Evolutionary conservation across 2,329 filamentous ascomycete species (phyloP).

Genomic region (Penicillium occitanis): DNA sequence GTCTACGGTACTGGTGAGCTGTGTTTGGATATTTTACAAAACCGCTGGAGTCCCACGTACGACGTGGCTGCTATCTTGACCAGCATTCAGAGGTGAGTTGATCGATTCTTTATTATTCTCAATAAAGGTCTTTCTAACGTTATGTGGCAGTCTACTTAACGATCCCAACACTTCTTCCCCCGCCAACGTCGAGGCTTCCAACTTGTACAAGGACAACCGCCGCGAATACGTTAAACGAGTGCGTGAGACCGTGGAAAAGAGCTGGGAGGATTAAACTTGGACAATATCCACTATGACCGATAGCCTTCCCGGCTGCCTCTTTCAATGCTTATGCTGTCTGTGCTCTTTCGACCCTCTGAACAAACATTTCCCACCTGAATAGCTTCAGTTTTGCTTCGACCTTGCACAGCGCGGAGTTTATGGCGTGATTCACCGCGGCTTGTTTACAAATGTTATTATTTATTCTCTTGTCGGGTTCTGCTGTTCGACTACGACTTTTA

Average conservation of each 20-base stretch:
- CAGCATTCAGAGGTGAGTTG: slow-evolving; percentile 84
- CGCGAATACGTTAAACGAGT: slow-evolving; percentile 96
- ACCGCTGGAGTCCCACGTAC: slow-evolving; percentile 97
- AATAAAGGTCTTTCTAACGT: not conserved
- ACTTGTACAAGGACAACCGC: slow-evolving; percentile 96
- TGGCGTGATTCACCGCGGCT: slow-evolving; percentile 37
- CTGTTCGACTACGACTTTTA: not conserved
- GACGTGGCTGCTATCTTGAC: slow-evolving; percentile 96
- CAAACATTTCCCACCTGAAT: not conserved
- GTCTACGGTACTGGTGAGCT: slow-evolving; percentile 96
- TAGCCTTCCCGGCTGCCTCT: slow-evolving; percentile 42
- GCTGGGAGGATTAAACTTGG: slow-evolving; percentile 78
- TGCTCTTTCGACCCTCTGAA: slow-evolving; percentile 12
- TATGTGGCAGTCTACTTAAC: slow-evolving; percentile 72
- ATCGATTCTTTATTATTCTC: not conserved
- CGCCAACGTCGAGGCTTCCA: slow-evolving; percentile 96
- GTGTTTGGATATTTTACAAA: slow-evolving; percentile 94
- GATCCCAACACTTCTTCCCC: slow-evolving; percentile 98
- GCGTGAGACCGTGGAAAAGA: slow-evolving; percentile 96
- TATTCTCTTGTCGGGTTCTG: slow-evolving; percentile 1
- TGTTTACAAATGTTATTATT: slow-evolving; percentile 2
- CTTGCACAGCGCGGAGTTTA: slow-evolving; percentile 46
- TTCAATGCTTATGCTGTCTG: slow-evolving; percentile 10
- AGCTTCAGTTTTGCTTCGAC: slow-evolving; percentile 18
- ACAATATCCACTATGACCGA: slow-evolving; percentile 29